A percentile compares a stretch with the other conserved stretches of the same genome.
Conservation (phyloP, 805 yeast species). For the Lipomyces spencermartinsiae region DNA sequence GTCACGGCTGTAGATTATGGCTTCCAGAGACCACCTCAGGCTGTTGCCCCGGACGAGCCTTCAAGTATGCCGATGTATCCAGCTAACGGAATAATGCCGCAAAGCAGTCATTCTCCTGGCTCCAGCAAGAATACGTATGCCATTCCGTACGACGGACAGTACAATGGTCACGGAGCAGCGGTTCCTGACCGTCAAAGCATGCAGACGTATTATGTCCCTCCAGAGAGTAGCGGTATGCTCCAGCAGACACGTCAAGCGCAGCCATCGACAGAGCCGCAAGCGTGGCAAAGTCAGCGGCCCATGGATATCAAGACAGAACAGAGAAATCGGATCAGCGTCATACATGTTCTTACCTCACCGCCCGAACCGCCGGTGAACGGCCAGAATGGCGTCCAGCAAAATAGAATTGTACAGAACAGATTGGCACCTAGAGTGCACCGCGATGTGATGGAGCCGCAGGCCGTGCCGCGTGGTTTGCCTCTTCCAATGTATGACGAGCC, state of each 20-base stretch:
- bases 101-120: not conserved
- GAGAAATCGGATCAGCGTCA: not conserved
- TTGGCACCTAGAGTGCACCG: not conserved
- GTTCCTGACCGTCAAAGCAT: not conserved
- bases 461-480: not conserved
- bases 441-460: conserved; percentile 5
- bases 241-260: conserved; percentile 1
- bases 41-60: not conserved
- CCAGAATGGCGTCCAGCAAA: not conserved
- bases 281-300: not conserved
- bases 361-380: not conserved
- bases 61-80: not conserved
- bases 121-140: not conserved
- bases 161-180: not conserved
- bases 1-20: not conserved
- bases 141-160: not conserved
- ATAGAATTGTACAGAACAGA: not conserved
- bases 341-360: conserved; percentile 5
- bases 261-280: not conserved
- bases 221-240: not conserved
- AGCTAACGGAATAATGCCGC: not conserved
- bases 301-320: not conserved
- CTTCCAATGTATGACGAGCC: not conserved
- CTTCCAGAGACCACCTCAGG: not conserved
- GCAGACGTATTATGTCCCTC: not conserved